These are phyloP conservation scores for Chaetomium globosum DNA, from an alignment of 2,329 filamentous ascomycete genomes.

Conservation along the genomic window DNA sequence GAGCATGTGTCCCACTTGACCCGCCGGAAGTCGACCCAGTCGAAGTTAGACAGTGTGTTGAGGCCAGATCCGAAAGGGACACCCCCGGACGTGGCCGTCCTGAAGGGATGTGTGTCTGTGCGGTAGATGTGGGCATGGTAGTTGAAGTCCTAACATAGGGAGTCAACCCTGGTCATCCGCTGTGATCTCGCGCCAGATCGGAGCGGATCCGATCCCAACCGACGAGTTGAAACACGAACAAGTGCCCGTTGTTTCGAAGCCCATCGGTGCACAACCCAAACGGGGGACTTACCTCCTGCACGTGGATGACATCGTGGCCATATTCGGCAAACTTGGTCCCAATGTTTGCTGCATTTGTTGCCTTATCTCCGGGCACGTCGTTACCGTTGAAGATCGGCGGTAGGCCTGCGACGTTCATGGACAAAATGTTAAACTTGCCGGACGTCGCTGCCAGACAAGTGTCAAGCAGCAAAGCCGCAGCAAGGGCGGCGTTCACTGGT, in stretches of 20 bases:
- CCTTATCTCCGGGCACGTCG: conserved; percentile 64
- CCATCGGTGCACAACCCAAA: not conserved
- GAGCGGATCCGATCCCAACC: not conserved
- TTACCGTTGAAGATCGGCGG: conserved; percentile 61
- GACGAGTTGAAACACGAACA: not conserved
- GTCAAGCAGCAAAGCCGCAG: conserved; percentile 17
- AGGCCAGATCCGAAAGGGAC: conserved; percentile 65
- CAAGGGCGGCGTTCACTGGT: conserved; percentile 1
- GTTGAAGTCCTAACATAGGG: conserved; percentile 59
- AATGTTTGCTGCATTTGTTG: conserved; percentile 58
- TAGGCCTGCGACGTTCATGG: conserved; percentile 36
- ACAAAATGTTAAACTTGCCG: conserved; percentile 29
- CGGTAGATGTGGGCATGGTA: conserved; percentile 65
- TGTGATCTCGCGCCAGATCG: not conserved
- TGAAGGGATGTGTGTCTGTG: conserved; percentile 60
- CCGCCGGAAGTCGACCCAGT: conserved; percentile 59
- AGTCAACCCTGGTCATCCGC: not conserved
- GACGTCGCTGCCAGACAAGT: conserved; percentile 13
- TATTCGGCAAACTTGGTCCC: conserved; percentile 60
- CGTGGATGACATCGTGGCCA: conserved; percentile 63
- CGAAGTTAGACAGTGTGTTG: conserved; percentile 63
- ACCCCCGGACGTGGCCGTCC: conserved; percentile 67
- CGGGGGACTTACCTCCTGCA: conserved; percentile 58
- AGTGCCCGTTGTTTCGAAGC: not conserved
- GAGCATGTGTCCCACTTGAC: conserved; percentile 63